Evolutionary conservation across 495 filamentous ascomycete genomes (phyloP), one percentile per base, ranked within the genome.

Genomic region (Aspergillus sparsus): DNA sequence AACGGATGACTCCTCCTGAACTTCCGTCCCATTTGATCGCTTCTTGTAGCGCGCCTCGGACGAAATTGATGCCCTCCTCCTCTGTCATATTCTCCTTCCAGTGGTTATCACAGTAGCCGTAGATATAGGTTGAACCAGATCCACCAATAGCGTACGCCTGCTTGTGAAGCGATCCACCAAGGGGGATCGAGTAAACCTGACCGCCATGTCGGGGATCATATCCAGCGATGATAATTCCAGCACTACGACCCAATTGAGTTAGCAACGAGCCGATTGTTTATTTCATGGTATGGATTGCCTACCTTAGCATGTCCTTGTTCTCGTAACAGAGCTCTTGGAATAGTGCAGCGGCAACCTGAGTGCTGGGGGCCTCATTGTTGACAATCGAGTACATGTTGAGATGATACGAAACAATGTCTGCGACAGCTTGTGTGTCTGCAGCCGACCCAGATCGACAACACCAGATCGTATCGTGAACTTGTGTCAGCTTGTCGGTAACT

Each of bases 11-110:
- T 73, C 95, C 94, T 55, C 94, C 94, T 10, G 95, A 98, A 79
- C 93, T 97, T 45, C 94, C 93, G 73, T 98, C 94, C 94, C 94
- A 98, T 77, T 96, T 96, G 81, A 98, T 96, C 12, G 94, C 94
- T 79, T 98, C 93, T 67, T 85, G 81, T 72, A 98, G 76, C 10
- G 94, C 85, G 42, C 85, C 87, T 73, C 95, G 96, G 66, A 98
- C 95, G 64, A 98, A 98, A 32, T 86, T 74, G 57, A 98, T 83
- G n/a, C 94, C 95, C 60, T 96, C 92, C 44, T 84, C 81, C 82
- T 98, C 93, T 27, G 88, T 89, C 93, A 98, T 98, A 65, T 86
- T 85, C 71, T 97, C 95, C 69, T 83, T 87, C 94, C 94, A 98
- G 82, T 98, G 84, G 52, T 92, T 87, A 74, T 98, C 93, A 71